Base-by-base conservation (phyloP, 108 stramenopile genomes). In the Discostella pseudostelligera region DNA sequence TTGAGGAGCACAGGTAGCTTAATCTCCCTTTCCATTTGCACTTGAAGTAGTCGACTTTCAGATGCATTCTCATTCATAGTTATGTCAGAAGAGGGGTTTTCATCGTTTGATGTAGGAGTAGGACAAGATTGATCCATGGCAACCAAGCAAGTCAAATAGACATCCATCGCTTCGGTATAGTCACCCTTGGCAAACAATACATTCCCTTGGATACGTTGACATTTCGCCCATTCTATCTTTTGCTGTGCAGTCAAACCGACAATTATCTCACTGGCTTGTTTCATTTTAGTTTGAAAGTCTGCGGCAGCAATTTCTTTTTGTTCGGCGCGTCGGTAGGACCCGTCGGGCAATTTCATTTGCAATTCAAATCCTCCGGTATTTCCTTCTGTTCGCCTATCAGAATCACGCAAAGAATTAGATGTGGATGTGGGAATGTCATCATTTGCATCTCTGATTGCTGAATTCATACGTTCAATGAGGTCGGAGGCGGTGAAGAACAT, bases 111-210 rank as follows among this genome's bases (percentile, higher is more conserved):
- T 49, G 39, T 14, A 14, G 22, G 11, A 1, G 49, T 6, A 19
- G 60, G 7, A 17, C 25, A 21, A 8, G 37, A 29, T 11, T 48
- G 8, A 21, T 79, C 74, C 49, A 81, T 84, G 36, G 85, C 87
- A 16, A 93, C 87, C 24, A 94, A 65, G 67, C 88, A 89, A 7
- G 93, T 92, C 65, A 92, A 77, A 65, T 94, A 94, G 12, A 92
- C 79, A 60, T 94, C 90, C 82, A 94, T 92, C 14, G 93, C 93
- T 12, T 81, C 81, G 53, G 50, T 62, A 50, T 87, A 94, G 1
- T 88, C 78, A 14, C 83, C 75, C 3, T 51, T 20, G 2, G 62
- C 53, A 70, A 84, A 91, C 13, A 88, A 70, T 42, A 49, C 36
- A 72, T 94, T 94, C 17, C 89, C 93, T 17, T 67, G 59, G 13